A percentile compares a stretch with the other conserved stretches of the same genome.
These are phyloP conservation scores for Eimeria praecox DNA, from an alignment of 169 alveolate species.

Conservation along the genomic window DNA sequence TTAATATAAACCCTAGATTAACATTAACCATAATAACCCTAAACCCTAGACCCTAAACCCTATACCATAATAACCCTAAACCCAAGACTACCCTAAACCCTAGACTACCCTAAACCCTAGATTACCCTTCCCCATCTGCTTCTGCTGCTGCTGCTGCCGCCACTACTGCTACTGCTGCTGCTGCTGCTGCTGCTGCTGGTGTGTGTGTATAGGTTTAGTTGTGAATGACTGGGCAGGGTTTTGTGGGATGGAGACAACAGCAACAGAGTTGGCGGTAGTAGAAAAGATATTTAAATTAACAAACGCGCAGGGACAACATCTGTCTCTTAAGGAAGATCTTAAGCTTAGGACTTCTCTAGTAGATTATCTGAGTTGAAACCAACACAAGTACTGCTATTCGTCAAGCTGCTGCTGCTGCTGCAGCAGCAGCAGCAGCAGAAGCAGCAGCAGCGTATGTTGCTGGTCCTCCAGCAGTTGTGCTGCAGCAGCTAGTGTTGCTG, in stretches of 20 bases:
- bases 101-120: too few species aligned
- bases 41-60: slow-evolving; percentile 8
- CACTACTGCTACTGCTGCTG: neutral
- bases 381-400: neutral
- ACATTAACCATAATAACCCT: too few species aligned
- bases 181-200: slow-evolving; percentile 2
- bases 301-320: slow-evolving; percentile 19
- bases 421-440: too few species aligned
- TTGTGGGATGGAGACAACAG: slow-evolving; percentile 99
- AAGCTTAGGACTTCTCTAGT: slow-evolving; percentile 66
- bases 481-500: too few species aligned
- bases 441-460: too few species aligned
- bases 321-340: slow-evolving; percentile 71
- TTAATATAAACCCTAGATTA: slow-evolving; percentile 5
- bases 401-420: neutral
- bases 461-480: too few species aligned
- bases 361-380: slow-evolving; percentile 28
- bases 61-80: neutral
- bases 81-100: too few species aligned
- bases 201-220: slow-evolving; percentile 93
- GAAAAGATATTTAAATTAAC: slow-evolving; percentile 67
- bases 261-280: slow-evolving; percentile 95
- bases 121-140: too few species aligned
- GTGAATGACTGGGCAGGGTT: slow-evolving; percentile 99
- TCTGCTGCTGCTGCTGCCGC: neutral